phyloP scores from a whole-genome alignment of 2,329 filamentous ascomycete species.

The Chaetothyriales sp. region DNA sequence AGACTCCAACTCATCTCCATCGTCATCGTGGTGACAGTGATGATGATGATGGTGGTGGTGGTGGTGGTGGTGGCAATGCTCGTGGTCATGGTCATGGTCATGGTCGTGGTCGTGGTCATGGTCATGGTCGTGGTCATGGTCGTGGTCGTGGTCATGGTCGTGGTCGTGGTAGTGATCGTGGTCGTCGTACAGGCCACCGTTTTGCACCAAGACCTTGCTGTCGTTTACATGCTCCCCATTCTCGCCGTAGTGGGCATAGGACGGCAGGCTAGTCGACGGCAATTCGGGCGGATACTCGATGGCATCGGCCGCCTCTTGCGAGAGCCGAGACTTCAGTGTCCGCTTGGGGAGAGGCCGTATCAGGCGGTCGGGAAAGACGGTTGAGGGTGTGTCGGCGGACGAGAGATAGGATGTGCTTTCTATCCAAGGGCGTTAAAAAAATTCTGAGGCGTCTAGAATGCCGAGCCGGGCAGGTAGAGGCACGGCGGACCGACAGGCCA shows the following conservation, averaged over 20 bases:
- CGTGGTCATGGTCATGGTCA: conserved; percentile 12
- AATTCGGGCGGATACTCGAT: conserved; percentile 71
- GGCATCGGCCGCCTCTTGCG: conserved; percentile 66
- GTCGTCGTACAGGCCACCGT: conserved; percentile 23
- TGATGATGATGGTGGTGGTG: conserved; percentile 14
- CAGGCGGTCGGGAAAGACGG: conserved; percentile 73
- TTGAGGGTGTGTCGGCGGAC: conserved; percentile 57
- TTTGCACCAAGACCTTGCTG: conserved; percentile 32
- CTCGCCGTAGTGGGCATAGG: conserved; percentile 55
- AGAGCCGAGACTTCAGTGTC: conserved; percentile 72
- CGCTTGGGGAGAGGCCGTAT: conserved; percentile 87
- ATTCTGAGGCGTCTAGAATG: neutral
- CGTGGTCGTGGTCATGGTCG: conserved; percentile 13
- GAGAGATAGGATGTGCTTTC: conserved; percentile 37
- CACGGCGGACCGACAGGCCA: neutral
- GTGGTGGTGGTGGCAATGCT: conserved; percentile 14
- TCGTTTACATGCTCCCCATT: conserved; percentile 39
- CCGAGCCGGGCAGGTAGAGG: neutral
- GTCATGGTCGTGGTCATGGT: conserved; percentile 25
- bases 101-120: conserved; percentile 19
- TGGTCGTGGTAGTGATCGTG: conserved; percentile 16
- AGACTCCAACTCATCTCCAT: conserved; percentile 23
- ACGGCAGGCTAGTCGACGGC: conserved; percentile 58
- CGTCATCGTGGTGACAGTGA: conserved; percentile 25
- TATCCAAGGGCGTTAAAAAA: conserved; percentile 11